These are phyloP conservation scores for Pseudocercospora eumusae DNA, from an alignment of 2,329 filamentous ascomycete genomes.

Conservation along the genomic window DNA sequence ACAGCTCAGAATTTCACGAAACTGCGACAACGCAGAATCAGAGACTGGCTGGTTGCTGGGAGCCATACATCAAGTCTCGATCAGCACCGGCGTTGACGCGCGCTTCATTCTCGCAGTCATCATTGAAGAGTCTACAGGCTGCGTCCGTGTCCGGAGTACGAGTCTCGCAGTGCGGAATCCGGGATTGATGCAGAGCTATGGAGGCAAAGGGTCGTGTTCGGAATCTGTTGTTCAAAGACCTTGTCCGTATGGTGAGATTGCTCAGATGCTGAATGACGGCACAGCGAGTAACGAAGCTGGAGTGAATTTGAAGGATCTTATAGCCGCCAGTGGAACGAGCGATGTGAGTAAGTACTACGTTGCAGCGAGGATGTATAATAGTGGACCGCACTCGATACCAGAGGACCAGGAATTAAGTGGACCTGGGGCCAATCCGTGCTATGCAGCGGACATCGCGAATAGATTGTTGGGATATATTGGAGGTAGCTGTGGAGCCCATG, in stretches of 20 bases:
- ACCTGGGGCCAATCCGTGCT: slow-evolving; percentile 12
- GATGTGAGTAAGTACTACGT: slow-evolving; percentile 48
- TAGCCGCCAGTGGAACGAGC: slow-evolving; percentile 33
- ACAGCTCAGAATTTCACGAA: neutral
- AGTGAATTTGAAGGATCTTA: slow-evolving; percentile 46
- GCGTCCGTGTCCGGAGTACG: slow-evolving; percentile 47
- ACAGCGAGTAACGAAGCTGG: slow-evolving; percentile 44
- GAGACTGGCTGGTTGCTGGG: slow-evolving; percentile 44
- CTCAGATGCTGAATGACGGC: slow-evolving; percentile 47
- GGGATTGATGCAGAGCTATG: slow-evolving; percentile 49
- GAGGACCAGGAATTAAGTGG: slow-evolving; percentile 11
- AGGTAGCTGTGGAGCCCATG: neutral
- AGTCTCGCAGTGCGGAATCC: slow-evolving; percentile 46
- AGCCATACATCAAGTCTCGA: slow-evolving; percentile 40
- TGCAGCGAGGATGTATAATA: slow-evolving; percentile 53
- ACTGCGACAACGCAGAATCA: slow-evolving; percentile 34
- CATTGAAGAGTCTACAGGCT: slow-evolving; percentile 50
- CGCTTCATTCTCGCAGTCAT: slow-evolving; percentile 46
- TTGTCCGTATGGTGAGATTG: slow-evolving; percentile 43
- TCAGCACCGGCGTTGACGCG: slow-evolving; percentile 40
- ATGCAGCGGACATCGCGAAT: slow-evolving; percentile 25
- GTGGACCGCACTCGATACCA: slow-evolving; percentile 37
- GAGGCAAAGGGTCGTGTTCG: slow-evolving; percentile 36
- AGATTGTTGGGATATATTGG: slow-evolving; percentile 18
- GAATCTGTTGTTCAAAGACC: slow-evolving; percentile 38